Conservation (phyloP, 352 stramenopile species). For the Globisporangium canariense region DNA sequence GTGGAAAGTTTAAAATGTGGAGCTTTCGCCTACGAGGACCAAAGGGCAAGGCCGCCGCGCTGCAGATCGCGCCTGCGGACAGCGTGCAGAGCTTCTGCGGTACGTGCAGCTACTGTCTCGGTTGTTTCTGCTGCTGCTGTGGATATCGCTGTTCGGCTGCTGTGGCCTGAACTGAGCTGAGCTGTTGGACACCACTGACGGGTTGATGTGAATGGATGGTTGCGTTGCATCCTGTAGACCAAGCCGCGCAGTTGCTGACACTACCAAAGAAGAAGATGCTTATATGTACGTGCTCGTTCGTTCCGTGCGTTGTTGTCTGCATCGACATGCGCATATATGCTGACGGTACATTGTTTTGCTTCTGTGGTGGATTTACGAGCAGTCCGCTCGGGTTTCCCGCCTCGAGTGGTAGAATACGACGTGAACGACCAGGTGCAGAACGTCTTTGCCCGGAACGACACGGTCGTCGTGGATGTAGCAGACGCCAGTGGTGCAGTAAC, state of each 20-base stretch:
- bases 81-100: slow-evolving; percentile 45
- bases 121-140: too few species aligned
- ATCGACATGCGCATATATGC: not conserved
- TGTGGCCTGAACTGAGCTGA: not conserved
- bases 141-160: not conserved
- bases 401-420: slow-evolving; percentile 35
- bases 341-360: not conserved
- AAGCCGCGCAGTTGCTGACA: slow-evolving; percentile 36
- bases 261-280: slow-evolving; percentile 41
- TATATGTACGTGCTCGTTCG: slow-evolving; percentile 33
- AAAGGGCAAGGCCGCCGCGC: slow-evolving; percentile 47
- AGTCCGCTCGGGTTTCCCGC: slow-evolving; percentile 76
- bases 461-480: slow-evolving; percentile 48
- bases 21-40: slow-evolving; percentile 61
- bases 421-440: slow-evolving; percentile 36
- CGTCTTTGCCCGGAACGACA: slow-evolving; percentile 65
- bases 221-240: slow-evolving; percentile 25
- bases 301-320: not conserved
- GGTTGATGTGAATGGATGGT: not conserved
- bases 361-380: not conserved
- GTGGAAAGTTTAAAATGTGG: slow-evolving; percentile 36
- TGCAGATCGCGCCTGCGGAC: slow-evolving; percentile 41
- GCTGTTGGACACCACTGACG: not conserved
- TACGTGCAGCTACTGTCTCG: slow-evolving; percentile 22
- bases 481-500: slow-evolving; percentile 9